A percentile compares a stretch with the other conserved stretches of the same genome.
Evolutionary conservation across 257 asterid species (phyloP).

Genomic region (Jacaranda copaia): DNA sequence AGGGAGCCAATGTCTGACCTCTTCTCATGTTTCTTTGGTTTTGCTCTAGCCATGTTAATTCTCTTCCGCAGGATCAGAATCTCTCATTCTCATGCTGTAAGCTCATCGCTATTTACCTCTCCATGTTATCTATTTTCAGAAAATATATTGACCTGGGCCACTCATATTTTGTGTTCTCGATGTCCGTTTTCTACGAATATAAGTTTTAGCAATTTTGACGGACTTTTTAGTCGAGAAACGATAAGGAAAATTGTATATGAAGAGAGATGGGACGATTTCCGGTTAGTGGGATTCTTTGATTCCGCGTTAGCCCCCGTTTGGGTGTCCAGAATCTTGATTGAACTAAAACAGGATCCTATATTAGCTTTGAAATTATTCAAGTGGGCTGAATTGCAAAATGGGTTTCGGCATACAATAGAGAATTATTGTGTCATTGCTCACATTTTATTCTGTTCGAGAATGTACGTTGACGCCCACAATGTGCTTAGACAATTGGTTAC

Average conservation of each 20-base stretch:
- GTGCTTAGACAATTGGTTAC: constrained; percentile 66
- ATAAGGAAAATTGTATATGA: constrained; percentile 55
- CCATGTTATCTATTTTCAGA: constrained; percentile 43
- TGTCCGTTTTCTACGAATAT: constrained; percentile 50
- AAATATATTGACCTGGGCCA: constrained; percentile 49
- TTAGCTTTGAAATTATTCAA: constrained; percentile 76
- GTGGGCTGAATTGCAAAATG: constrained; percentile 62
- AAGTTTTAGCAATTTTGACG: constrained; percentile 38
- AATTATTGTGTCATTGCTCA: constrained; percentile 78
- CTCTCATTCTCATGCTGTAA: constrained; percentile 47
- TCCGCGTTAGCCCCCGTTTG: constrained; percentile 69
- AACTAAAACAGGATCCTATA: constrained; percentile 71
- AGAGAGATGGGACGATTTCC: constrained; percentile 69
- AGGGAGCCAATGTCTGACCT: constrained; percentile 56
- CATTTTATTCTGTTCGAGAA: constrained; percentile 79
- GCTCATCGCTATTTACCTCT: constrained; percentile 39
- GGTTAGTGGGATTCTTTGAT: constrained; percentile 48
- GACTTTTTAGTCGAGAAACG: constrained; percentile 42
- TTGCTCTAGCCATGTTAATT: constrained; percentile 65
- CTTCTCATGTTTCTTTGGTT: constrained; percentile 47
- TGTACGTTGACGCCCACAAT: constrained; percentile 66
- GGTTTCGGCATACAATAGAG: constrained; percentile 67
- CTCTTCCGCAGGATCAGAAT: constrained; percentile 65
- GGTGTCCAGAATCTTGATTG: constrained; percentile 58
- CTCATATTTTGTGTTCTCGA: constrained; percentile 42